Base-by-base conservation (phyloP, 2,329 filamentous ascomycete genomes). In the Colletotrichum ledebouriae region DNA sequence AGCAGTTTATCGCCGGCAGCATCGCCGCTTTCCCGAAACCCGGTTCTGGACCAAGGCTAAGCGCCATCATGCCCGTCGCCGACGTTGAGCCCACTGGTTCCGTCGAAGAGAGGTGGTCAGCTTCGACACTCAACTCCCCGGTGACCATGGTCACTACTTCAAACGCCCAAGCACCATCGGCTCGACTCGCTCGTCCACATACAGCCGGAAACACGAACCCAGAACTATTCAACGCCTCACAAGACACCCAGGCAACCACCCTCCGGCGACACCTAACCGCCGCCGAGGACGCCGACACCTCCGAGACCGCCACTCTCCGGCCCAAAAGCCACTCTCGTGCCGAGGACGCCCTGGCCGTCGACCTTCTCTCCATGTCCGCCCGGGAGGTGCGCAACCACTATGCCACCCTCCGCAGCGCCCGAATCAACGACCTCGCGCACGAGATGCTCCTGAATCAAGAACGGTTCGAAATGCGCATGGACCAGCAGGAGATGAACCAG, bases 41-140 rank as follows among this genome's bases (percentile, higher is more conserved):
- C 7, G 66, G 65, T 10, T 61, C 57, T 10, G 46, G 46, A n/a
- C 70, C 72, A 12, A 76, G 75, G 5, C 72, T 82, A 22, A 78
- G 75, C 29, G 73, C 77, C 39, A 77, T 84, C 47, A 80, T 83
- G 76, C 79, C 81, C 3, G 78, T 82, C 2, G 75, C 76, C 13
- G 75, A 80, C 25, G 71, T 82, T n/a, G 69, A 78, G 22, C 80
- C 69, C 4, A 57, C 47, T 13, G 7, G 46, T 10, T 46, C 57
- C 1, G 7, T 42, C 13, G 68, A 65, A 12, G 68, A 71, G 49
- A 60, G 68, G 37, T 70, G 70, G 64, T 71, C 70, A 13, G 63
- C 57, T 25, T 68, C 70, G 3, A 69, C 70, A 11, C 57, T 69
- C 29, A 63, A 63, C 22, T 68, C 64, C 15, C 64, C 63, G 3